These are phyloP conservation scores for Trichoderma orchidacearum DNA, from an alignment of 495 filamentous ascomycete species.

Conservation along the genomic window DNA sequence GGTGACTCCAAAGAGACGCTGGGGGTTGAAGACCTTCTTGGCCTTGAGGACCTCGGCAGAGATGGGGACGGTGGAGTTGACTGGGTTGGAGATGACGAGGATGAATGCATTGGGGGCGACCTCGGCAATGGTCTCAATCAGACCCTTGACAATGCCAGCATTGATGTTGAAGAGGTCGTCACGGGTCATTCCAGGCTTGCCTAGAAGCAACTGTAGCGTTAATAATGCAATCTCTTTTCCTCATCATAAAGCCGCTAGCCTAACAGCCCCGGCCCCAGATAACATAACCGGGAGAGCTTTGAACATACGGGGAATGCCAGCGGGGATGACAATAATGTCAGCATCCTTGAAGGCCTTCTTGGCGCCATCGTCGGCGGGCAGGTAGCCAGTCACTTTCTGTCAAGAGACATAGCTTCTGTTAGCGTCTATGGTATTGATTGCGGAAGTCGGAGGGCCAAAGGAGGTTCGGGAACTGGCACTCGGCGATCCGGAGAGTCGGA, in stretches of 20 bases:
- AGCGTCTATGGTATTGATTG: background rate
- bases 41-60: slow-evolving; percentile 90
- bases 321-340: slow-evolving; percentile 92
- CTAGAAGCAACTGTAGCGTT: slow-evolving; percentile 28
- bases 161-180: slow-evolving; percentile 99
- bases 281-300: background rate
- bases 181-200: slow-evolving; percentile 98
- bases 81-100: slow-evolving; percentile 96
- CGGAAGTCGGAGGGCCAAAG: background rate
- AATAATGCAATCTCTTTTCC: background rate
- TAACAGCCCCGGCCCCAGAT: background rate
- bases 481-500: background rate
- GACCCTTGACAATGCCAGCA: slow-evolving; percentile 80
- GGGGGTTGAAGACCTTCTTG: slow-evolving; percentile 81
- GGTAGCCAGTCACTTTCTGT: slow-evolving; percentile 82
- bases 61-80: slow-evolving; percentile 98
- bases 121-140: slow-evolving; percentile 76
- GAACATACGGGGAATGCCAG: slow-evolving; percentile 89
- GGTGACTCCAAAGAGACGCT: slow-evolving; percentile 94
- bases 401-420: slow-evolving; percentile 13
- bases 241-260: too few relatives aligned
- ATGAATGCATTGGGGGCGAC: slow-evolving; percentile 80
- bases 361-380: slow-evolving; percentile 80
- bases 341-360: slow-evolving; percentile 78
- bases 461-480: background rate